These are phyloP conservation scores for Pythium aquatile DNA, from an alignment of 352 stramenopile species.

Conservation along the genomic window DNA sequence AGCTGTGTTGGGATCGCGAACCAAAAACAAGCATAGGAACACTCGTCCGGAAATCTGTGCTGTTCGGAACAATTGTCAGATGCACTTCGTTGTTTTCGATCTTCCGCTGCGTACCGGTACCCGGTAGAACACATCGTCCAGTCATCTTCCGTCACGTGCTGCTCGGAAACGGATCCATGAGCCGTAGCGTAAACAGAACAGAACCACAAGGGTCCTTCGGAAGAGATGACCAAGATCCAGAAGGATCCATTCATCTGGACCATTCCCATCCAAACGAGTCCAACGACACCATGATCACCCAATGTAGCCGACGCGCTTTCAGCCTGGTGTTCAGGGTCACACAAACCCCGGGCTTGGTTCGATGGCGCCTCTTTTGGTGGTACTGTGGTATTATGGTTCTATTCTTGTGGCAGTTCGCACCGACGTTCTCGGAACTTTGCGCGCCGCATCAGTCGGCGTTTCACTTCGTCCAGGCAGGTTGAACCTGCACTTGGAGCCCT, in stretches of 20 bases:
- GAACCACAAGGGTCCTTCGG: neutral
- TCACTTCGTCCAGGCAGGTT: slow-evolving; percentile 1
- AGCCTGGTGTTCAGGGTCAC: neutral
- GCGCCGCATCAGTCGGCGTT: neutral
- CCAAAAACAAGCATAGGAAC: too few species aligned
- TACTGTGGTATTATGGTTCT: neutral
- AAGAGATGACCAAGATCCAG: neutral
- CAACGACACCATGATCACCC: neutral
- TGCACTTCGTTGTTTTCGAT: neutral
- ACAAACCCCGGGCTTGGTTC: neutral
- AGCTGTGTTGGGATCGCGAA: too few species aligned
- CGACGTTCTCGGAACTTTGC: neutral
- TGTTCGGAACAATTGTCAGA: neutral
- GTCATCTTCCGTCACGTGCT: neutral
- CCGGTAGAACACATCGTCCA: neutral
- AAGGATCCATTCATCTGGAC: neutral
- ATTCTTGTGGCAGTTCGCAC: neutral
- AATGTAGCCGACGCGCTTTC: neutral
- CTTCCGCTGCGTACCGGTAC: neutral
- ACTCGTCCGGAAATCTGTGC: neutral
- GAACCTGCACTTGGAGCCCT: slow-evolving; percentile 14
- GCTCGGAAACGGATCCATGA: neutral
- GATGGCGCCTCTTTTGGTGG: neutral
- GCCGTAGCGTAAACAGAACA: neutral
- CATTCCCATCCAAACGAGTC: neutral